phyloP scores from a whole-genome alignment of 116 monocot species.

The Zostera marina region DNA sequence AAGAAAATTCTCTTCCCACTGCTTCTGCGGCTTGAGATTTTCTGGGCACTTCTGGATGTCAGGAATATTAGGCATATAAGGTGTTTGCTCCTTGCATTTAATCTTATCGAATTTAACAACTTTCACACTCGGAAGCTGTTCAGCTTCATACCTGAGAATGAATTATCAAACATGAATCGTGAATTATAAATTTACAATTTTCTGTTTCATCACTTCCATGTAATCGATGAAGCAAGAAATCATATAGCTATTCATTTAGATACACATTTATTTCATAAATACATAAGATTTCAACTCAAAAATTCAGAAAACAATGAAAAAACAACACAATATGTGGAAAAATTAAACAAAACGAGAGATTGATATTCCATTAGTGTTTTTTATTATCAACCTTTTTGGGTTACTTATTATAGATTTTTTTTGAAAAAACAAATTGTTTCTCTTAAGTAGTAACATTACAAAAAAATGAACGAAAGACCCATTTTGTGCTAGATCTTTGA shows the following conservation, averaged over 20 bases:
- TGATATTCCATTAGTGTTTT: no score
- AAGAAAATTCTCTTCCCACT: conserved; percentile 67
- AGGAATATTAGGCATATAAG: conserved; percentile 87
- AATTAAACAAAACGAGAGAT: no score
- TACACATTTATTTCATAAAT: background rate
- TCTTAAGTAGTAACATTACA: no score
- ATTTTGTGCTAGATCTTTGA: no score
- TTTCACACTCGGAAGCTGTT: conserved; percentile 71
- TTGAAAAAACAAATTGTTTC: no score
- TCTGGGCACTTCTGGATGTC: conserved; percentile 51
- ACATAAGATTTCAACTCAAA: background rate
- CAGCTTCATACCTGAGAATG: conserved; percentile 76
- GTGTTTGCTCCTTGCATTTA: conserved; percentile 51
- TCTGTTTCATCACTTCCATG: background rate
- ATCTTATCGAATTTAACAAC: conserved; percentile 37
- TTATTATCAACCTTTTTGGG: no score
- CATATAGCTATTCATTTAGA: background rate
- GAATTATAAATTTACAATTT: background rate
- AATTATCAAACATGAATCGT: background rate
- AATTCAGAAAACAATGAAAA: no score
- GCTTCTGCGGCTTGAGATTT: conserved; percentile 43
- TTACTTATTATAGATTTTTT: no score
- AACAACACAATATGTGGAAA: no score
- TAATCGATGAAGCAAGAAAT: background rate
- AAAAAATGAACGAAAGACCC: no score